Evolutionary conservation across 768 basidiomycete genomes (phyloP), one percentile per base, ranked within the genome.

Genomic region (Baorangia bicolor): DNA sequence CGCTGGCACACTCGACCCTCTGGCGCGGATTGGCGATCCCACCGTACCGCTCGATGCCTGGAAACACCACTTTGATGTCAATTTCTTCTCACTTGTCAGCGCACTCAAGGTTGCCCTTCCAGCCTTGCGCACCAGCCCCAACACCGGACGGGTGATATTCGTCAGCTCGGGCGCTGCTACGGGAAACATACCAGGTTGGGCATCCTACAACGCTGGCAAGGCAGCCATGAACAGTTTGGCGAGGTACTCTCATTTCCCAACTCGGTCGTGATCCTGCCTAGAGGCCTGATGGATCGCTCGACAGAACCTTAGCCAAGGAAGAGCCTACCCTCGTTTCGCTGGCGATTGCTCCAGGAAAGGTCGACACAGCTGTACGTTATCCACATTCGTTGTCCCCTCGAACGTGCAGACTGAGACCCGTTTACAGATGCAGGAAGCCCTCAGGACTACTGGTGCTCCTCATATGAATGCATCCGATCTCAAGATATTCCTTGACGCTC

Each of bases 151-250:
- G 51, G 78, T 96, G 46, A 78, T 97, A 27, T 87, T 96, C 58
- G 79, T 95, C 39, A 93, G 90, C 64, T 94, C 91, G 16, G 95
- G 94, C 12, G 87, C 92, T 11, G 88, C 93, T 10, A 78, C 81
- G 16, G 85, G 86, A 48, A 82, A 79, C 16, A 79, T 70, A 1
- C 70, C 83, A 7, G 87, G 84, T 4, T 96, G 91, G 92, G 92
- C 84, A 1, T 81, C 89, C 0, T 93, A 92, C 69, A 90, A 82
- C 57, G 87, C 94, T 12, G 78, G 81, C 54, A 95, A 98, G 70
- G 93, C 95, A 1, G 93, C 92, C 2, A 78, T 94, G 84, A 97
- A 95, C 70, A 88, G 87, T 21, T 75, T 97, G 40, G 86, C 84
- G 74, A 82, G 89, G 90, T 87, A 28, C 38, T 13, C 25, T 16